Evolutionary conservation across 352 stramenopile genomes (phyloP).

Genomic region (Globisporangium heterothallicum): DNA sequence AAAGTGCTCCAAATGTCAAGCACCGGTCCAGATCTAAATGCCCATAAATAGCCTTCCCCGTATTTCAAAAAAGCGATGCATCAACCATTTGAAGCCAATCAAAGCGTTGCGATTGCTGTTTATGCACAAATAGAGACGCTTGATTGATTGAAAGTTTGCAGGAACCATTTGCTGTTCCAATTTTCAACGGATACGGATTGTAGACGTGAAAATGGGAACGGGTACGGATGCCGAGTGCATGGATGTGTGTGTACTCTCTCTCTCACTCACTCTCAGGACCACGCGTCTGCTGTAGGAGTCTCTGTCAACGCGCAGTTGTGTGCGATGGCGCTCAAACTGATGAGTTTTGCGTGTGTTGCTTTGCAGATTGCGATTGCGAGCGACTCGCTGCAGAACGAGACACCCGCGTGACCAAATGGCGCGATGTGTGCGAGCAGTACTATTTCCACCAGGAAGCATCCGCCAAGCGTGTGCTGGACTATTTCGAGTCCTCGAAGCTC

Average conservation of each 20-base stretch:
- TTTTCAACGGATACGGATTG: background rate
- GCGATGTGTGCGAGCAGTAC: conserved; percentile 50
- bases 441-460: conserved; percentile 52
- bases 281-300: too few relatives aligned
- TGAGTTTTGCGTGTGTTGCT: background rate
- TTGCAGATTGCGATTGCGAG: conserved; percentile 31
- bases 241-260: too few relatives aligned
- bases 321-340: background rate
- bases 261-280: too few relatives aligned
- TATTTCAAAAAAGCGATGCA: too few relatives aligned
- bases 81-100: too few relatives aligned
- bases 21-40: too few relatives aligned
- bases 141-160: background rate
- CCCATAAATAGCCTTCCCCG: too few relatives aligned
- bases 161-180: background rate
- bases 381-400: conserved; percentile 18
- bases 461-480: conserved; percentile 63
- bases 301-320: too few relatives aligned
- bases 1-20: too few relatives aligned
- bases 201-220: background rate
- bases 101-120: too few relatives aligned
- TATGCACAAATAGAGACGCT: too few relatives aligned
- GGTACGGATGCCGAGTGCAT: background rate
- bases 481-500: conserved; percentile 57
- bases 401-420: conserved; percentile 38